phyloP scores from a whole-genome alignment of 306 rosid genomes.

The Dalbergia oliveri region DNA sequence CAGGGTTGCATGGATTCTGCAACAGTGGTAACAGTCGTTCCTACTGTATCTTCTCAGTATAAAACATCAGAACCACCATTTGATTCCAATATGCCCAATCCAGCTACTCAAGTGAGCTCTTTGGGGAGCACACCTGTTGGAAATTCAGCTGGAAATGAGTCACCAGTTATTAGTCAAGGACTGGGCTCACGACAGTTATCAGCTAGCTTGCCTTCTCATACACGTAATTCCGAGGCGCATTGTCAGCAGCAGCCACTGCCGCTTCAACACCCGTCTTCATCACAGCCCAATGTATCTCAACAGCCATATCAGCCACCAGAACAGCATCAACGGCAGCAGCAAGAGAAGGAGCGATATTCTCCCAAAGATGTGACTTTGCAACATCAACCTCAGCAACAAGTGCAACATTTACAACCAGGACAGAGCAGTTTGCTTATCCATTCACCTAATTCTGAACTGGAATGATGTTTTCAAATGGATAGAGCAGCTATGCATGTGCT shows the following conservation, averaged over 20 bases:
- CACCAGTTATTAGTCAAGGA: conserved; percentile 66
- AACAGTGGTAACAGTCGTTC: conserved; percentile 55
- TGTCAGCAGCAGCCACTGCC: too few species aligned
- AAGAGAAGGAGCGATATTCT: conserved; percentile 60
- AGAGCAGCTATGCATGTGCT: conserved; percentile 60
- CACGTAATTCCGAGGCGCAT: too few species aligned
- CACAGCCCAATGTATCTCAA: conserved; percentile 62
- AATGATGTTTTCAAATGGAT: conserved; percentile 65
- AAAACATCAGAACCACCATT: conserved; percentile 70
- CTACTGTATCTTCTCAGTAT: conserved; percentile 69
- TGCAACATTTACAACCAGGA: conserved; percentile 69
- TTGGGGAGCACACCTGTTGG: conserved; percentile 65
- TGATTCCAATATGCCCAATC: conserved; percentile 65
- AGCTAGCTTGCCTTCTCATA: conserved; percentile 64
- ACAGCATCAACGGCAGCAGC: conserved; percentile 55
- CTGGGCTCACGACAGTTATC: conserved; percentile 70
- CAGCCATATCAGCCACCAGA: conserved; percentile 62
- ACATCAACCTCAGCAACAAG: conserved; percentile 76
- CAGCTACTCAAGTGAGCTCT: conserved; percentile 59
- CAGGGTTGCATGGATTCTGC: conserved; percentile 64
- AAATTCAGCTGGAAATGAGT: conserved; percentile 69
- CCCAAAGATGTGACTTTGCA: conserved; percentile 60
- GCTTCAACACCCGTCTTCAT: too few species aligned
- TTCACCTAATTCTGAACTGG: conserved; percentile 73
- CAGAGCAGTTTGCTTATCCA: conserved; percentile 68